These are phyloP conservation scores for Zarea fungicola DNA, from an alignment of 2,329 filamentous ascomycete species.

Conservation along the genomic window DNA sequence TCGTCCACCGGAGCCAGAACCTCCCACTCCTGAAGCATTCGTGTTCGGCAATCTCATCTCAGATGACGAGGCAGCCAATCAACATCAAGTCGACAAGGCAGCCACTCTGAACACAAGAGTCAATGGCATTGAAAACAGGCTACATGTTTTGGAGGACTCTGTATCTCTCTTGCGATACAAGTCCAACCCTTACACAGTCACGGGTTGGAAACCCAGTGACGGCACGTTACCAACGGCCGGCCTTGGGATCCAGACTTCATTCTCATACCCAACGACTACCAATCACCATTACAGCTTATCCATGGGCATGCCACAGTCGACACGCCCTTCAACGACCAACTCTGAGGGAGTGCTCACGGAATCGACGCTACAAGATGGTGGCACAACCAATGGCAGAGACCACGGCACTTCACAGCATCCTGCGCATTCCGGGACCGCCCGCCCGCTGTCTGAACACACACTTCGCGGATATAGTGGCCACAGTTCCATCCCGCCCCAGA, in stretches of 20 bases:
- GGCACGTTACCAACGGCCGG: not conserved
- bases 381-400: not conserved
- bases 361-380: not conserved
- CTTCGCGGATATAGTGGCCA: not conserved
- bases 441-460: slow-evolving; percentile 32
- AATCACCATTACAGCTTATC: slow-evolving; percentile 4
- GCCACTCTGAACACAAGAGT: not conserved
- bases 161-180: slow-evolving; percentile 6
- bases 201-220: slow-evolving; percentile 2
- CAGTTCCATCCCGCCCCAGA: slow-evolving; percentile 26
- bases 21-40: not conserved
- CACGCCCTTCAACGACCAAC: not conserved
- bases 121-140: slow-evolving; percentile 9
- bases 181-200: not conserved
- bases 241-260: not conserved
- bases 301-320: slow-evolving; percentile 8
- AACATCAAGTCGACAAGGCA: not conserved
- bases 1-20: not conserved
- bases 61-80: not conserved
- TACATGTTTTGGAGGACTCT: slow-evolving; percentile 5
- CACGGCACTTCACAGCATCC: not conserved
- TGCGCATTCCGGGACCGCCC: slow-evolving; percentile 8
- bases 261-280: not conserved
- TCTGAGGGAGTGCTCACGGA: not conserved
- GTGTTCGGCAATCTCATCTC: slow-evolving; percentile 3